These are phyloP conservation scores for Claviceps sorghi DNA, from an alignment of 2,329 filamentous ascomycete genomes.

Conservation along the genomic window DNA sequence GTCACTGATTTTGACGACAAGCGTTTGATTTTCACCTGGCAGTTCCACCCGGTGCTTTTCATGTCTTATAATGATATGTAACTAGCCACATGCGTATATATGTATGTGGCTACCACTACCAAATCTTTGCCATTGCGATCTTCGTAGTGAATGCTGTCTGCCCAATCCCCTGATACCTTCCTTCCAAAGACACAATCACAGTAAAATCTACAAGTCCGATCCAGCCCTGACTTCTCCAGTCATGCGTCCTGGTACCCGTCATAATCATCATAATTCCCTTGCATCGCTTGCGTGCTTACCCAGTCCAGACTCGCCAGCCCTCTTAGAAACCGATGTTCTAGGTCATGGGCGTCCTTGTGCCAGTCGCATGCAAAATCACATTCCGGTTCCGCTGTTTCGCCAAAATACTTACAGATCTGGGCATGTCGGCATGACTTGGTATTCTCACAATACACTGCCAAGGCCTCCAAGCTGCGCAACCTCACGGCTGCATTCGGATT, in stretches of 20 bases:
- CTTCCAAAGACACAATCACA: neutral
- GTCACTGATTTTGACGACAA: too few species aligned
- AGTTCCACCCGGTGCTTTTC: too few species aligned
- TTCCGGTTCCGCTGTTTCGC: slow-evolving; percentile 41
- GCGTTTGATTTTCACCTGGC: too few species aligned
- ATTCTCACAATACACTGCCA: slow-evolving; percentile 72
- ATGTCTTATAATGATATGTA: too few species aligned
- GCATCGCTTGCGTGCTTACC: slow-evolving; percentile 47
- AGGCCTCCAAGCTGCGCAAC: slow-evolving; percentile 47
- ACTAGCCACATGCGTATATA: neutral
- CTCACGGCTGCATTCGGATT: slow-evolving; percentile 33
- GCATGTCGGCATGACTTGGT: slow-evolving; percentile 60
- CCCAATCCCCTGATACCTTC: neutral
- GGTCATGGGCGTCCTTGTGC: slow-evolving; percentile 50
- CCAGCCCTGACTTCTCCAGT: neutral
- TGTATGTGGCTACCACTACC: neutral
- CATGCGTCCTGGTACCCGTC: slow-evolving; percentile 37
- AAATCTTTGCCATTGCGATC: neutral
- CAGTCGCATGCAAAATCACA: slow-evolving; percentile 69
- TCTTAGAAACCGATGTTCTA: slow-evolving; percentile 42
- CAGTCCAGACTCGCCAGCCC: slow-evolving; percentile 47
- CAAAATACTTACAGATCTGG: slow-evolving; percentile 64
- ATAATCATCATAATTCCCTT: slow-evolving; percentile 42
- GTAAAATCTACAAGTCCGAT: neutral
- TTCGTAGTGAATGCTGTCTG: neutral